These are phyloP conservation scores for Arbutus unedo DNA, from an alignment of 148 eudicot genomes.

Conservation along the genomic window DNA sequence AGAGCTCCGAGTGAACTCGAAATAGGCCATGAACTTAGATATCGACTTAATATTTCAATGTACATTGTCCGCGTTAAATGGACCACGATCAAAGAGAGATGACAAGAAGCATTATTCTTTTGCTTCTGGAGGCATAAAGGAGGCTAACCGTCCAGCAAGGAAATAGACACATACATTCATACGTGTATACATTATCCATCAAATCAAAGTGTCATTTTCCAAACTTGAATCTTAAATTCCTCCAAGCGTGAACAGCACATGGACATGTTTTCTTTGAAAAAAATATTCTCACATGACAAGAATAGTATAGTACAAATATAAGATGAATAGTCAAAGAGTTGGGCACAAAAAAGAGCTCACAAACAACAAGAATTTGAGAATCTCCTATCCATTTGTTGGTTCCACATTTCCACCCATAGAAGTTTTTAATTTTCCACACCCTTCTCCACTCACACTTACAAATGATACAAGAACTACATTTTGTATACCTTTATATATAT, in stretches of 20 bases:
- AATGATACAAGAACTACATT: background rate
- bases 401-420: background rate
- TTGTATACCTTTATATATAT: too few species aligned
- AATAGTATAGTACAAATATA: background rate
- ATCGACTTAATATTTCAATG: too few species aligned
- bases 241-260: constrained; percentile 8
- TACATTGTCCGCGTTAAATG: too few species aligned
- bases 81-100: too few species aligned
- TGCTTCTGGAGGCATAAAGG: too few species aligned
- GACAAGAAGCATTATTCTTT: too few species aligned
- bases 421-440: background rate
- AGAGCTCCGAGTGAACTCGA: too few species aligned
- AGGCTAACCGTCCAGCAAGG: too few species aligned
- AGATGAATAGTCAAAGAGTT: background rate
- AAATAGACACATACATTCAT: too few species aligned
- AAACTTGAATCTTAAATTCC: background rate
- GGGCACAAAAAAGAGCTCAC: background rate
- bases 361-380: background rate
- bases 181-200: background rate
- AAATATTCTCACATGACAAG: background rate
- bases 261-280: background rate
- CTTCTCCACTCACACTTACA: background rate
- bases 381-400: background rate
- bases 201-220: background rate
- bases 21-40: too few species aligned